Conservation (phyloP, 2,329 filamentous ascomycete genomes). For the Colletotrichum cuscutae region DNA sequence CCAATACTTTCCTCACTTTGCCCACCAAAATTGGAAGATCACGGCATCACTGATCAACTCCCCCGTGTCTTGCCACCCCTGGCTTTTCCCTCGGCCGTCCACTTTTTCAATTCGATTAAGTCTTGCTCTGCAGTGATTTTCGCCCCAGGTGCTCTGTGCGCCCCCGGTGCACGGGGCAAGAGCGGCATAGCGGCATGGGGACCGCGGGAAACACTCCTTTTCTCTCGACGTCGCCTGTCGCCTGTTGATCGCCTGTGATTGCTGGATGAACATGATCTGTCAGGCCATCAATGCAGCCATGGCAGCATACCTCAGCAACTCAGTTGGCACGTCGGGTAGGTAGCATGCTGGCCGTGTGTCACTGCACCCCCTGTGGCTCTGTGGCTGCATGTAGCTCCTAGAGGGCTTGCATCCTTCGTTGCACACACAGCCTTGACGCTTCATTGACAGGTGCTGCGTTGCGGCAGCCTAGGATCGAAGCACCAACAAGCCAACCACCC, state of each 20-base stretch:
- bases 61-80: not conserved
- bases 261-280: not conserved
- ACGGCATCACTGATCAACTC: not conserved
- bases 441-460: conserved; percentile 10
- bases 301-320: too few species aligned
- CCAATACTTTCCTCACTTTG: not conserved
- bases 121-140: conserved; percentile 31
- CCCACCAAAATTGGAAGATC: not conserved
- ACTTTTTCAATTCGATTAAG: conserved; percentile 34
- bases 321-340: too few species aligned
- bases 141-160: conserved; percentile 7
- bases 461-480: not conserved
- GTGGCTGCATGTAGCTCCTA: not conserved
- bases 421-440: not conserved
- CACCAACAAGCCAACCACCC: not conserved
- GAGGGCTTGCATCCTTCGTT: not conserved
- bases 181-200: not conserved
- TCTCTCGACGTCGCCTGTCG: conserved; percentile 6
- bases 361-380: not conserved
- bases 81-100: not conserved
- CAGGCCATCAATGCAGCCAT: not conserved
- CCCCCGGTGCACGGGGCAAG: conserved; percentile 4
- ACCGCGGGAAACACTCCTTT: not conserved
- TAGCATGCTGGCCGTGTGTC: not conserved
- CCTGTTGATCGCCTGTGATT: not conserved